Evolutionary conservation across 768 basidiomycete genomes (phyloP).

Genomic region (Russula compacta): DNA sequence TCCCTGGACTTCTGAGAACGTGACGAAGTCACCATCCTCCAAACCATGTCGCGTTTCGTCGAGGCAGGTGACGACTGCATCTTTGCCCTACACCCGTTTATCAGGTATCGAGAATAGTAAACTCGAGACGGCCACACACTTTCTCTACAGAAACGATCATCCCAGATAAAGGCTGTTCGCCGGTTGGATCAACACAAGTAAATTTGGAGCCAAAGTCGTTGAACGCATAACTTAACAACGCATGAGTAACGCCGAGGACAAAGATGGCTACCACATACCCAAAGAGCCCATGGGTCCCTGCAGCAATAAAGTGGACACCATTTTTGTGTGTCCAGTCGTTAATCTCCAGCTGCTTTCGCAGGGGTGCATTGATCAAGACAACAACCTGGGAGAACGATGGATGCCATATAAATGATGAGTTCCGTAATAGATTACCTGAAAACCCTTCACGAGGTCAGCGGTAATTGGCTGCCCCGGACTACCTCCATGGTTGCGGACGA

Average conservation of each 20-base stretch:
- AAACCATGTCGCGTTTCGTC: slow-evolving; percentile 97
- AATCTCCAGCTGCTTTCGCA: slow-evolving; percentile 84
- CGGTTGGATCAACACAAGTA: slow-evolving; percentile 95
- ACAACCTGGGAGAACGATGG: slow-evolving; percentile 50
- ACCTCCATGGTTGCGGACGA: slow-evolving; percentile 81
- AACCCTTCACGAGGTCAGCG: slow-evolving; percentile 73
- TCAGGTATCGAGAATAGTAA: slow-evolving; percentile 1
- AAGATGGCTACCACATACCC: slow-evolving; percentile 45
- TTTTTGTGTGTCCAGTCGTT: slow-evolving; percentile 91
- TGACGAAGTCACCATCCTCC: slow-evolving; percentile 97
- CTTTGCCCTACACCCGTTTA: slow-evolving; percentile 48
- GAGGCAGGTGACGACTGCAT: slow-evolving; percentile 91
- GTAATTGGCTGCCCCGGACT: slow-evolving; percentile 67
- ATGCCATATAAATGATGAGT: neutral
- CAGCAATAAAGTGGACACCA: slow-evolving; percentile 83
- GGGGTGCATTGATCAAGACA: slow-evolving; percentile 71
- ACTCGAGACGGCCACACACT: slow-evolving; percentile 32
- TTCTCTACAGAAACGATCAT: slow-evolving; percentile 95
- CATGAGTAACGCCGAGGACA: slow-evolving; percentile 7
- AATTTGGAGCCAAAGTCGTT: slow-evolving; percentile 96
- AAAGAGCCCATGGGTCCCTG: slow-evolving; percentile 89
- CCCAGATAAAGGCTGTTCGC: slow-evolving; percentile 85
- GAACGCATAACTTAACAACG: slow-evolving; percentile 67
- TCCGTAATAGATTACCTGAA: slow-evolving; percentile 51
- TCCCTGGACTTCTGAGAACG: slow-evolving; percentile 92